These are phyloP conservation scores for Triticum urartu DNA, from an alignment of 176 grass and related monocot genomes.

Conservation along the genomic window DNA sequence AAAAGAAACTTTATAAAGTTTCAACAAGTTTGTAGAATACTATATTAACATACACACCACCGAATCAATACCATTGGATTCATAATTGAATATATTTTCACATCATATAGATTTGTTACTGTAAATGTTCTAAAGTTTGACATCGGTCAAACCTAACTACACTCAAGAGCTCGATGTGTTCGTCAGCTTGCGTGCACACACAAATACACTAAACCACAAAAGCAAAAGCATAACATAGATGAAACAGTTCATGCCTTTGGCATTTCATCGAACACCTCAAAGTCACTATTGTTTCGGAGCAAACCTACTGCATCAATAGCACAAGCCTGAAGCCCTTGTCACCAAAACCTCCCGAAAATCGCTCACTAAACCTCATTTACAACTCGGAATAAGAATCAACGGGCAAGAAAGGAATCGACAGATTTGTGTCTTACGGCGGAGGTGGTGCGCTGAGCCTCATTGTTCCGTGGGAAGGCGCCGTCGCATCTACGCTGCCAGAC, in stretches of 20 bases:
- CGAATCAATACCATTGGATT: too few relatives aligned
- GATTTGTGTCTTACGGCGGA: constrained; percentile 29
- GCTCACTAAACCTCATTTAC: background rate
- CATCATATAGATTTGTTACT: too few relatives aligned
- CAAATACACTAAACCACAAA: background rate
- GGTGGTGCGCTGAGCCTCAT: background rate
- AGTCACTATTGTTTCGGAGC: background rate
- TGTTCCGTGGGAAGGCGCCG: background rate
- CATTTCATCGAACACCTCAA: constrained; percentile 39
- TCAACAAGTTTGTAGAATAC: too few relatives aligned
- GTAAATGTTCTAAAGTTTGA: too few relatives aligned
- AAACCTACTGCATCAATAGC: background rate
- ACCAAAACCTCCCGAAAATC: background rate
- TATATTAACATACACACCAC: too few relatives aligned
- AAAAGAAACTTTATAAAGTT: too few relatives aligned
- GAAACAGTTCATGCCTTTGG: background rate
- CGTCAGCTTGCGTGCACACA: background rate
- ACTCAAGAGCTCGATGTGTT: background rate
- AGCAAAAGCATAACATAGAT: background rate
- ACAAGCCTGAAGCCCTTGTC: background rate
- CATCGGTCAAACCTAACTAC: background rate
- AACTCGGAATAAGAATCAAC: background rate
- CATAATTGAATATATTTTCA: too few relatives aligned
- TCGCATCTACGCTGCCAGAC: background rate
- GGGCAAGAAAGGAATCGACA: background rate